A percentile compares a stretch with the other conserved stretches of the same genome.
Conservation (phyloP, 352 stramenopile genomes). For the Phytophthora pistaciae region DNA sequence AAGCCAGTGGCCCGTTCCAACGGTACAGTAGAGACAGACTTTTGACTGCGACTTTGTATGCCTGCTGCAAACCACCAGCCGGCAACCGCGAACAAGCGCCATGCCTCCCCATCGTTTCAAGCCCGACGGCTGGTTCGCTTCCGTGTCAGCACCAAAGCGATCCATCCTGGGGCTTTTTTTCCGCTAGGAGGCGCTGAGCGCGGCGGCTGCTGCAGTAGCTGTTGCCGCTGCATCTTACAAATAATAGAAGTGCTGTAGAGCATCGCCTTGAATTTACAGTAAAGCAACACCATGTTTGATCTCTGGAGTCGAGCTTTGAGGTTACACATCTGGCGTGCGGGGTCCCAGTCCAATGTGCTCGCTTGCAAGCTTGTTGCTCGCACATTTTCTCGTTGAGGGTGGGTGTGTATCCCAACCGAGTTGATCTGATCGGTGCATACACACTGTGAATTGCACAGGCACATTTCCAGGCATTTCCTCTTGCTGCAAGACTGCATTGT, state of each 20-base stretch:
- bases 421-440: background rate
- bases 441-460: background rate
- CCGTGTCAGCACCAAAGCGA: background rate
- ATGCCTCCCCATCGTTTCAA: slow-evolving; percentile 25
- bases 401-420: background rate
- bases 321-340: background rate
- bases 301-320: background rate
- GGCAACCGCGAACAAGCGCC: slow-evolving; percentile 7
- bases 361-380: background rate
- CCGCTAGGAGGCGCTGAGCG: background rate
- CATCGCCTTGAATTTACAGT: too few relatives aligned
- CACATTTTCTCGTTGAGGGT: background rate
- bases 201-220: background rate
- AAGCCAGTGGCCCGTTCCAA: slow-evolving; percentile 27
- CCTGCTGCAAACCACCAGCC: slow-evolving; percentile 15
- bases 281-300: background rate
- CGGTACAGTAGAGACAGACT: slow-evolving; percentile 27
- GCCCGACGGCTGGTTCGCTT: background rate
- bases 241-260: too few relatives aligned
- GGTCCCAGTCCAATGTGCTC: background rate
- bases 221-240: background rate
- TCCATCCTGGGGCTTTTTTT: background rate
- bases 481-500: background rate
- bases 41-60: slow-evolving; percentile 16
- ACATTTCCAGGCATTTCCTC: too few relatives aligned